A percentile compares a stretch with the other conserved stretches of the same genome.
Conservation (phyloP, 192 early-diverging fungal genomes). For the Gamsiella multidivaricata region DNA sequence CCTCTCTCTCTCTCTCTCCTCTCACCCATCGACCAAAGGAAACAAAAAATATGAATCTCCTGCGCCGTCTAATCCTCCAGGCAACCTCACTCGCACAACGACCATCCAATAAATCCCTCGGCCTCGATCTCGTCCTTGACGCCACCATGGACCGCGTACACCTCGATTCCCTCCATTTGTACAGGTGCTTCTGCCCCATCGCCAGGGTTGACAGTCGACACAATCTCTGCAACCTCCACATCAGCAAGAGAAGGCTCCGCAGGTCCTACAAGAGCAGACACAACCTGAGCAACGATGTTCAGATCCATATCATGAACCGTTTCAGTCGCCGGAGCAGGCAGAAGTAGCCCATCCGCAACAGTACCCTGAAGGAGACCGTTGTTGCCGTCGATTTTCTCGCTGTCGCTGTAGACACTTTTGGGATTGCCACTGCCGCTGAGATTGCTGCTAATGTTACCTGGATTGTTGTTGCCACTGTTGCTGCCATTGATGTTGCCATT, state of each 20-base stretch:
- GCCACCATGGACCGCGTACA: neutral
- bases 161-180: constrained; percentile 5
- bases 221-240: neutral
- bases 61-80: neutral
- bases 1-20: no score
- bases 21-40: no score
- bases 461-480: neutral
- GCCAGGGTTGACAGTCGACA: neutral
- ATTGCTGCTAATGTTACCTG: neutral
- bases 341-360: no score
- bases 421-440: no score
- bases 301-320: no score
- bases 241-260: neutral
- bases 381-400: neutral
- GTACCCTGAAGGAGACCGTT: no score
- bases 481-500: neutral
- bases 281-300: no score
- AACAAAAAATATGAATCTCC: neutral
- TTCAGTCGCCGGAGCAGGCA: no score
- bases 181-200: neutral
- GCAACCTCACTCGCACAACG: constrained; percentile 17
- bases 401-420: neutral
- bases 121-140: constrained; percentile 22
- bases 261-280: no score
- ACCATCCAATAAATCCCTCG: constrained; percentile 30